Base-by-base conservation (phyloP, 1,284 basidiomycete species). In the Mycena sp. region DNA sequence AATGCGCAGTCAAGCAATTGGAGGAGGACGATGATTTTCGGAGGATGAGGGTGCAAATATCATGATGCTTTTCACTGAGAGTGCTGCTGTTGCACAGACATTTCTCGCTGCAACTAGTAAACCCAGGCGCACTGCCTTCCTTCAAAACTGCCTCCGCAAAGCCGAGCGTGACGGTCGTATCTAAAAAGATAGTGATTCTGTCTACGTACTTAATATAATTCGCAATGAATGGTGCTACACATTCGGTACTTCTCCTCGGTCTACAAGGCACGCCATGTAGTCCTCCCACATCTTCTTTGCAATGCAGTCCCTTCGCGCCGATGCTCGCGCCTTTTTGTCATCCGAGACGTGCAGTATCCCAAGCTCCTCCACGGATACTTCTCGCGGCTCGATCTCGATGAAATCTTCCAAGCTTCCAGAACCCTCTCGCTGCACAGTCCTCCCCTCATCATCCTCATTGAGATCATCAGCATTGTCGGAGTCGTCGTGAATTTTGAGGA, bases 401-500 rank as follows among this genome's bases (percentile, higher is more conserved):
- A 61, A 46, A 37, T 46, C 58, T 29, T 46, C 38, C 3, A 55
- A n/a, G n/a, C n/a, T n/a, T n/a, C n/a, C 16, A 4, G 53, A 61
- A 23, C 32, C 32, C 29, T 61, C 52, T 11, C 46, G 49, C 5
- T 43, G 26, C 5, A n/a, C 25, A 26, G 41, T 19, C 12, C 14
- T 12, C 25, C 21, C 21, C 26, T 16, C 26, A 32, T 28, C 52
- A 30, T 54, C 52, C 40, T 32, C 16, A 25, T 21, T 28, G 2
- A 45, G 19, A n/a, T 53, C 49, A 4, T 21, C n/a, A 7, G 48
- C 49, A 1, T 52, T 50, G 25, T 57, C 41, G 14, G 19, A 41
- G 5, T 40, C 30, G 65, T 80, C 76, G 67, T 76, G 63, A 21
- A 74, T 62, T 11, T 68, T 54, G 57, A 81, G 77, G 48, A 81